Conservation (phyloP, 2,329 filamentous ascomycete species). For the Paecilomyces sp. region DNA sequence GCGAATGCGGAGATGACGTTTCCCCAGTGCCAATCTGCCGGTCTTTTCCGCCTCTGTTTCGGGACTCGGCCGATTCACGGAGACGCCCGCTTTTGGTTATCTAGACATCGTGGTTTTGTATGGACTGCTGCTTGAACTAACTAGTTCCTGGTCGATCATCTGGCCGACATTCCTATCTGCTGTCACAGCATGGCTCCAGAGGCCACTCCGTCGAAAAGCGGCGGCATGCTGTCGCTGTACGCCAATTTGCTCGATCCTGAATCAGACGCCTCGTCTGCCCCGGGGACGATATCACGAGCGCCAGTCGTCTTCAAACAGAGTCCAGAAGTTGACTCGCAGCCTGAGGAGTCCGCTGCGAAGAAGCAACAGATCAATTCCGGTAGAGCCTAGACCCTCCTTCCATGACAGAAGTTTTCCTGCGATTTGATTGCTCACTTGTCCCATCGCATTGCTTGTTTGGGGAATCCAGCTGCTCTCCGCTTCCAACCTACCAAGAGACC, state of each 20-base stretch:
- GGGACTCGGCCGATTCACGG: conserved; percentile 1
- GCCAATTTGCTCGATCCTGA: conserved; percentile 67
- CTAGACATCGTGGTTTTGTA: not conserved
- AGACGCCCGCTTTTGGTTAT: not conserved
- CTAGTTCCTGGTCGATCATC: not conserved
- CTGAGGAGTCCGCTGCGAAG: conserved; percentile 50
- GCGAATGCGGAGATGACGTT: not conserved
- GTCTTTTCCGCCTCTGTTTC: conserved; percentile 7
- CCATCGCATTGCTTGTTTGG: conserved; percentile 19
- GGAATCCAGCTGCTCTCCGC: conserved; percentile 55
- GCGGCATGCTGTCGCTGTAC: conserved; percentile 64
- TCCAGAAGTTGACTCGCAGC: conserved; percentile 40
- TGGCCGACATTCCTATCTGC: not conserved
- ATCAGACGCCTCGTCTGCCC: conserved; percentile 28
- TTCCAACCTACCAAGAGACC: conserved; percentile 84
- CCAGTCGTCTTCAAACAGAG: conserved; percentile 64
- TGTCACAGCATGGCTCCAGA: conserved; percentile 23
- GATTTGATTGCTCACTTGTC: conserved; percentile 43
- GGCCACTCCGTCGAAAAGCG: conserved; percentile 25
- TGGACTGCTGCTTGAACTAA: not conserved
- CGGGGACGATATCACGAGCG: conserved; percentile 65
- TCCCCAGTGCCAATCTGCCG: conserved; percentile 8
- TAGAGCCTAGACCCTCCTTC: conserved; percentile 41
- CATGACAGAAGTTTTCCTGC: conserved; percentile 18
- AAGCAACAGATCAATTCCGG: conserved; percentile 59